phyloP scores from a whole-genome alignment of 73 alveolate genomes.

The Diophrys appendiculata region DNA sequence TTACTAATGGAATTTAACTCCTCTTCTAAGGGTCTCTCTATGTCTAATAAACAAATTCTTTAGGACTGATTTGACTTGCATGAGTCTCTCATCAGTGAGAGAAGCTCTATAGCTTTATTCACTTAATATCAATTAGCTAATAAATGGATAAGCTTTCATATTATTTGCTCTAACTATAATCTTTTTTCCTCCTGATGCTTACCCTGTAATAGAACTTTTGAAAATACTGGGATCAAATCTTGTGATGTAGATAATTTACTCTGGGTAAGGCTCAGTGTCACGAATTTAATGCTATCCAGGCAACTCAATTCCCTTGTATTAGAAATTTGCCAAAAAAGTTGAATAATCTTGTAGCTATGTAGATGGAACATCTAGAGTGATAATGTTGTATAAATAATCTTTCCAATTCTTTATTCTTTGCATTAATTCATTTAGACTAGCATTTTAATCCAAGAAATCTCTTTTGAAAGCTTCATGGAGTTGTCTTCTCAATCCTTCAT shows the following conservation, averaged over 20 bases:
- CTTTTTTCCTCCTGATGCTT: constrained; percentile 11
- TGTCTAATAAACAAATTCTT: constrained; percentile 26
- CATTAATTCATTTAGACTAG: not conserved
- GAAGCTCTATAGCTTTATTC: constrained; percentile 1
- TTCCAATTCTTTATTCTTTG: constrained; percentile 40
- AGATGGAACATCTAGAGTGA: constrained; percentile 17
- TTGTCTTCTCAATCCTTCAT: constrained; percentile 1
- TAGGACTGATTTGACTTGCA: constrained; percentile 33
- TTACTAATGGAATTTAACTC: constrained; percentile 37
- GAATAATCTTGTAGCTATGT: constrained; percentile 31
- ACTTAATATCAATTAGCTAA: not conserved
- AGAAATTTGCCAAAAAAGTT: constrained; percentile 40
- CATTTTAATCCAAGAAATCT: constrained; percentile 34
- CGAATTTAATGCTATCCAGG: constrained; percentile 31
- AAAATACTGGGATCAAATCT: constrained; percentile 43
- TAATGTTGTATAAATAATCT: constrained; percentile 38
- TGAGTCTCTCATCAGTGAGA: constrained; percentile 30
- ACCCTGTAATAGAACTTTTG: constrained; percentile 9
- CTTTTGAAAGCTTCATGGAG: not conserved
- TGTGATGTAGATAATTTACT: constrained; percentile 36
- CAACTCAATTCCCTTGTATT: constrained; percentile 47
- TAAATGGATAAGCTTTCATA: constrained; percentile 28
- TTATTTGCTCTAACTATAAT: constrained; percentile 30
- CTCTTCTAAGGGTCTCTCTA: constrained; percentile 46
- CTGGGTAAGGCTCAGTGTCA: constrained; percentile 48